phyloP scores from a whole-genome alignment of 2,329 filamentous ascomycete species.

The Parastagonospora nodorum region DNA sequence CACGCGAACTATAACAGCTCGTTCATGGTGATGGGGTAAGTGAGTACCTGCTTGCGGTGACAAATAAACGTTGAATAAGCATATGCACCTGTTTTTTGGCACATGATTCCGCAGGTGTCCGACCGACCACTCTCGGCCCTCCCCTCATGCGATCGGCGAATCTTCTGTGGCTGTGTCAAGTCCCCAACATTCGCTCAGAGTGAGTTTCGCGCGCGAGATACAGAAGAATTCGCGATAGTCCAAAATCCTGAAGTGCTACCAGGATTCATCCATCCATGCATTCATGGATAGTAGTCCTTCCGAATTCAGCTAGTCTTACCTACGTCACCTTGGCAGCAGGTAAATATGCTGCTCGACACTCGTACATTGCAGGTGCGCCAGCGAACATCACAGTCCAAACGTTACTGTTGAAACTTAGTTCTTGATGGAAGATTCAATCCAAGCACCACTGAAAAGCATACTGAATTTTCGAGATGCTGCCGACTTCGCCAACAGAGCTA shows the following conservation, averaged over 20 bases:
- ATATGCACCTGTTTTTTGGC: too few relatives aligned
- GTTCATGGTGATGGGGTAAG: neutral
- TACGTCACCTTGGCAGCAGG: neutral
- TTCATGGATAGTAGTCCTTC: neutral
- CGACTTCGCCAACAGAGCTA: slow-evolving; percentile 32
- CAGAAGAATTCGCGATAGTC: too few relatives aligned
- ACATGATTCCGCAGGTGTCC: too few relatives aligned
- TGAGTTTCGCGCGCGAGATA: too few relatives aligned
- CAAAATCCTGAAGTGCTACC: too few relatives aligned
- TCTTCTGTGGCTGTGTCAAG: too few relatives aligned
- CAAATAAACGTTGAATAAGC: too few relatives aligned
- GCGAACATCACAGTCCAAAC: neutral
- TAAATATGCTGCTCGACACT: too few relatives aligned
- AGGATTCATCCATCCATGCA: too few relatives aligned
- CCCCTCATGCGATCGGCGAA: too few relatives aligned
- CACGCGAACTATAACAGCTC: neutral
- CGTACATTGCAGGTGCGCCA: neutral
- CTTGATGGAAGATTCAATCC: slow-evolving; percentile 7
- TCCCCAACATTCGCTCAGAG: neutral
- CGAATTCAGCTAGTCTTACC: neutral
- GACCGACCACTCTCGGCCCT: too few relatives aligned
- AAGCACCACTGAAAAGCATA: slow-evolving; percentile 34
- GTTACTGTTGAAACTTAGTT: neutral
- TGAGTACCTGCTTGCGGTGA: too few relatives aligned
- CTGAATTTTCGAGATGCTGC: slow-evolving; percentile 47